These are phyloP conservation scores for Plasmodium knowlesi DNA, from an alignment of 169 alveolate genomes.

Conservation along the genomic window DNA sequence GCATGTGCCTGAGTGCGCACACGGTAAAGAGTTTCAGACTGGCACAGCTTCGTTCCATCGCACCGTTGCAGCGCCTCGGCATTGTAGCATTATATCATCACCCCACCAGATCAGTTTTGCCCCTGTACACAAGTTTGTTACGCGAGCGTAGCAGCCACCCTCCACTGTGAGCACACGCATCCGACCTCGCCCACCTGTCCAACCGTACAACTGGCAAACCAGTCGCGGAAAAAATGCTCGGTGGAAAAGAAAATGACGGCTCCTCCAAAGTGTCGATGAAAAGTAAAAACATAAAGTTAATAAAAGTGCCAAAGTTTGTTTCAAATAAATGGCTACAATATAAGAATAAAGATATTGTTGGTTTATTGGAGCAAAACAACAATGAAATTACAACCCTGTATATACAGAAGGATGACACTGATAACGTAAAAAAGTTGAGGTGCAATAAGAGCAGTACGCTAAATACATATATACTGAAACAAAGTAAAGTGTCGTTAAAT, in stretches of 20 bases:
- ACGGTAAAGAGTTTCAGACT: too few relatives aligned
- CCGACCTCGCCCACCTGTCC: not conserved
- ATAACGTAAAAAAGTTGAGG: constrained; percentile 51
- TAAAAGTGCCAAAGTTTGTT: constrained; percentile 73
- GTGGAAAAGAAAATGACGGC: constrained; percentile 26
- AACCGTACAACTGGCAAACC: too few relatives aligned
- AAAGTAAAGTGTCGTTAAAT: constrained; percentile 25
- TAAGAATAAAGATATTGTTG: constrained; percentile 70
- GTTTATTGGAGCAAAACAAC: constrained; percentile 44
- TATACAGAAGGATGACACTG: constrained; percentile 64
- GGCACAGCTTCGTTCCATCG: not conserved
- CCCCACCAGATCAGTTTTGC: not conserved
- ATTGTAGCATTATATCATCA: not conserved
- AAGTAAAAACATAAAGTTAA: constrained; percentile 41
- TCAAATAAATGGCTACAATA: constrained; percentile 58
- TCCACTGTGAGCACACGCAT: not conserved
- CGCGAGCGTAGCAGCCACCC: not conserved
- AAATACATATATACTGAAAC: constrained; percentile 62
- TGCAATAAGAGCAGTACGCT: constrained; percentile 66
- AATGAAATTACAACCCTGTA: constrained; percentile 40
- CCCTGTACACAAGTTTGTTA: not conserved
- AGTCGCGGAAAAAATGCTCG: constrained; percentile 16
- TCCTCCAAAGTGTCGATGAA: constrained; percentile 20
- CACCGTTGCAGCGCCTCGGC: not conserved
- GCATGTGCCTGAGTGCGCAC: not conserved